A percentile compares a stretch with the other conserved stretches of the same genome.
Evolutionary conservation across 176 grass and related monocot genomes (phyloP).

Genomic region (Otatea glauca): DNA sequence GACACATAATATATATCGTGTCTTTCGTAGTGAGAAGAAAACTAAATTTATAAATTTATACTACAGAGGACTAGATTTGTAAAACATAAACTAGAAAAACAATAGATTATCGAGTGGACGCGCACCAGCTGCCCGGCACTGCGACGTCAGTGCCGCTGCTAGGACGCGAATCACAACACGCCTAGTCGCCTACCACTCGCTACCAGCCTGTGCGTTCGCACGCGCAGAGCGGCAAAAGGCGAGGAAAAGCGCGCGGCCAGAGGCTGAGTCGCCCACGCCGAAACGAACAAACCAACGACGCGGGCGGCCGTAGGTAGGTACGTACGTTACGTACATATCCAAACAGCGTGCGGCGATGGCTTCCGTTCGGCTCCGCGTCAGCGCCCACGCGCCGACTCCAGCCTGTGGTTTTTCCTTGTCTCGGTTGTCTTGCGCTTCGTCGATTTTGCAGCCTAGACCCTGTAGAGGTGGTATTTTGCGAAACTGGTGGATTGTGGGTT

Average conservation of each 20-base stretch:
- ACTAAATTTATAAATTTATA: too few relatives aligned
- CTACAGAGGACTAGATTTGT: too few relatives aligned
- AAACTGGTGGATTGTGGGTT: not conserved
- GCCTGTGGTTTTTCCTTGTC: not conserved
- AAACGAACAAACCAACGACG: not conserved
- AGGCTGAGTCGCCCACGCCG: not conserved
- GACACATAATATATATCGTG: too few relatives aligned
- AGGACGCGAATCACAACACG: too few relatives aligned
- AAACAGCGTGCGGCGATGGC: not conserved
- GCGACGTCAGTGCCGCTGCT: too few relatives aligned
- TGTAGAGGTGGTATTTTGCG: not conserved
- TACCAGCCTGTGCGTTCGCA: not conserved
- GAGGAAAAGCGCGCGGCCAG: not conserved
- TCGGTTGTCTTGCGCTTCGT: not conserved
- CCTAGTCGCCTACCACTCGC: too few relatives aligned
- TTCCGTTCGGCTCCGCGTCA: slow-evolving; percentile 8
- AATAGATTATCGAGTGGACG: too few relatives aligned
- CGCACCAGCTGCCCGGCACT: too few relatives aligned
- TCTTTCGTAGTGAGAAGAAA: too few relatives aligned
- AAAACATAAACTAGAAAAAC: too few relatives aligned
- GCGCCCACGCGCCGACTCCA: slow-evolving; percentile 35
- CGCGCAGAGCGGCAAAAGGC: not conserved
- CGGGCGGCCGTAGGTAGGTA: not conserved
- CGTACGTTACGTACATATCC: not conserved
- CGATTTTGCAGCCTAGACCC: not conserved